Base-by-base conservation (phyloP, 768 basidiomycete species). In the Rhodosporidiobolus odoratus region DNA sequence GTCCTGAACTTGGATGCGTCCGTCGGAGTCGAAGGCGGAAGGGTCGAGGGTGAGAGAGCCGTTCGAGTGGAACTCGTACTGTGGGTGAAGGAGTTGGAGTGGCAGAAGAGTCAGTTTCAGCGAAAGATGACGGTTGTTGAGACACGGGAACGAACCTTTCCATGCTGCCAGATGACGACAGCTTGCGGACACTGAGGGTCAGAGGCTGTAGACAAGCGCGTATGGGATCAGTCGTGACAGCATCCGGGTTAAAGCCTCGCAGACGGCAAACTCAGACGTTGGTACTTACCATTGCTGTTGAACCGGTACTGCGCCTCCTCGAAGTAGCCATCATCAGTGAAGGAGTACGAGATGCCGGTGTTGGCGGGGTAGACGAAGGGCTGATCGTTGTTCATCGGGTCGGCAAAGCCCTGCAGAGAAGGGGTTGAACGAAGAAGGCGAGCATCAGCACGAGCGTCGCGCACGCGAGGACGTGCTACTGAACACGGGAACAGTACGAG, bases 301-400 rank as follows among this genome's bases (percentile, higher is more conserved):
- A 94, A 94, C 62, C 93, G 86, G 80, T 96, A 99, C 75, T 91
- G 88, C 30, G 92, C 86, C 78, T 91, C 84, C 79, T 99, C 96
- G 73, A 89, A 99, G 82, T 81, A 90, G 17, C 88, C 87, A 68
- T 88, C 86, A 45, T 81, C 78, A 62, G 89, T 84, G 81, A 74
- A 61, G n/a, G 68, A 75, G 57, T 54, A 71, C 37, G 73, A 88
- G 10, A 96, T 84, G 38, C 96, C 96, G 1, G 93, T 91, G 27
- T 86, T 92, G 65, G 78, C 78, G 7, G 96, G 95, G 79, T 94
- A 95, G 41, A 65, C 86, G 81, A 99, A 98, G 45, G 74, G 74
- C 30, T n/a, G 43, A 5, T 88, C 83, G 81, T 84, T 81, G 76
- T 92, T 91, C 54, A 85, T 84, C 0, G 96, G 94, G 77, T 89